Evolutionary conservation across 306 rosid genomes (phyloP), one percentile per base, ranked within the genome.

Genomic region (Argentina anserina): DNA sequence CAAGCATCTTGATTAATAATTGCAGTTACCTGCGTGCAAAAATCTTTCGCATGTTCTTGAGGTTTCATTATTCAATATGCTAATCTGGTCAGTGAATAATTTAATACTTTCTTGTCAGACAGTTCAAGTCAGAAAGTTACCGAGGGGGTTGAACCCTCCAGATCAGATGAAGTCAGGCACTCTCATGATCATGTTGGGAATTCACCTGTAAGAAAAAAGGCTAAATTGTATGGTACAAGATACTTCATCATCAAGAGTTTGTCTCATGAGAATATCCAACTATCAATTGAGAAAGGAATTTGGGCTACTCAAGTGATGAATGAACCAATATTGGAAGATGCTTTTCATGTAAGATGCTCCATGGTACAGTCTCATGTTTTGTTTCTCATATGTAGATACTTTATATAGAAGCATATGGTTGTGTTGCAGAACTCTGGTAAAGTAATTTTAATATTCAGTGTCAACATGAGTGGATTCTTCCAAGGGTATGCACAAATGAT

Each of bases 261-360:
- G 79, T 88, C 75, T 65, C 90, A 75, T 61, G 87, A 90, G 55
- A 90, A 90, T 72, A 84, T 90, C 64, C 82, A 61, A 33, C 73
- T 86, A 55, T 90, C 96, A 1, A 60, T 88, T 21, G 90, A 86
- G 84, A 90, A 84, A 83, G 93, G 93, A 85, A 85, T 90, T 78
- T 90, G 96, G 96, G 93, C 96, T n/a, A 90, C 96, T 62, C 96
- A 90, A 83, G 83, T 84, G 76, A 88, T 88, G 91, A 90, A 88
- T 23, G 96, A 90, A 76, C 90, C 86, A 1, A 84, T 83, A 76
- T 77, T 90, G 73, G 93, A 86, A 66, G 93, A 90, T 58, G 97
- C 97, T 75, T 90, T 90, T 79, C 90, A 78, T 80, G 97, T 90
- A 86, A 88, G 93, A 61, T 74, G 66, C 52, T 64, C 58, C 29